Base-by-base conservation (phyloP, 441 rosid genomes). In the Arabidopsis hybrid region DNA sequence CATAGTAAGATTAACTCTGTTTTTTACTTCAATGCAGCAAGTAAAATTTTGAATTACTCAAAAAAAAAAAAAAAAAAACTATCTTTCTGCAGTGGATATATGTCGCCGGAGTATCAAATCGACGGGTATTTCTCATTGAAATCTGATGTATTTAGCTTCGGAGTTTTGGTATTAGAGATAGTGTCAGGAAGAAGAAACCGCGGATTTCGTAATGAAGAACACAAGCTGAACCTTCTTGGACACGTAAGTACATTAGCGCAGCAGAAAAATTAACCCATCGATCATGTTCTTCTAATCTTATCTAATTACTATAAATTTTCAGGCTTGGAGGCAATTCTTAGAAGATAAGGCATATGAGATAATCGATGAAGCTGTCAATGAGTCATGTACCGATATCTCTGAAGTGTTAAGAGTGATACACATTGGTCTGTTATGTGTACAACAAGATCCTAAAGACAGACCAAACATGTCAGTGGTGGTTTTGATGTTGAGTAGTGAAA, bases 81-180 rank as follows among this genome's bases (percentile, higher is more conserved):
- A 34, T 65, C 10, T 3, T 53, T 6, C 7, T 78, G 53, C 80
- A 88, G 91, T n/a, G 96, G 96, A 26, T 90, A 88, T 14, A 83
- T 88, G 96, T 80, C 90, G 2, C 93, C 88, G 0, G 89, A 85
- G 38, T 87, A 88, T 61, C 90, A 87, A 64, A 58, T 85, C 82
- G 72, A 80, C 7, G 90, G 89, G 1, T 58, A 47, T 7, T 87
- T 87, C 78, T 88, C 89, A 4, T 60, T 72, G 0, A 90, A 90
- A 56, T 86, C 88, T 0, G 91, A 87, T 68, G 84, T 88, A 0
- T 90, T 82, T 18, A 86, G 93, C 72, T 90, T 85, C 0, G 93
- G 96, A 0, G 85, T 90, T 2, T 45, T 90, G 32, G 49, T 90
- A 8, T 14, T 88, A 6, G 90, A 90, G 79, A 85, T 87, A 32